These are phyloP conservation scores for Incumbomyces delicatus DNA, from an alignment of 2,329 filamentous ascomycete genomes.

Conservation along the genomic window DNA sequence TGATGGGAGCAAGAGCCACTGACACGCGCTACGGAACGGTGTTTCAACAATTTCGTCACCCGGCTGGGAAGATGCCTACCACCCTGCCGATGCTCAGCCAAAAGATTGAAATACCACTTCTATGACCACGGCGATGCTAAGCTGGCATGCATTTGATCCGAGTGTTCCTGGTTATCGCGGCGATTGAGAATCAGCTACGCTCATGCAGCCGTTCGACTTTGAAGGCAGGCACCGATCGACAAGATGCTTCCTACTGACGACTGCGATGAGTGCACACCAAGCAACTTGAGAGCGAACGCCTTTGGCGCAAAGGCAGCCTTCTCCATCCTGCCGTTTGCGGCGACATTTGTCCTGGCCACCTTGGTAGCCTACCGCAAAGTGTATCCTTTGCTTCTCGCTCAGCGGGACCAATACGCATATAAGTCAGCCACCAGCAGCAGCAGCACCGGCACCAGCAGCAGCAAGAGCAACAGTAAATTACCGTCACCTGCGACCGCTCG, in stretches of 20 bases:
- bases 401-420: slow-evolving; percentile 28
- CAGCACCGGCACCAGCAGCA: slow-evolving; percentile 2
- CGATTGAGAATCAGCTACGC: no score
- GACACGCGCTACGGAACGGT: no score
- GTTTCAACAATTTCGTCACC: no score
- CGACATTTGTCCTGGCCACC: slow-evolving; percentile 58
- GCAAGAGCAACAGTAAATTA: slow-evolving; percentile 9
- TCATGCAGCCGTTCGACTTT: no score
- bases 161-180: no score
- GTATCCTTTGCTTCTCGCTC: slow-evolving; percentile 53
- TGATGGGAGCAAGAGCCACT: no score
- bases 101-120: no score
- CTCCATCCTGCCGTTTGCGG: slow-evolving; percentile 57
- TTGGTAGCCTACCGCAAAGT: slow-evolving; percentile 56
- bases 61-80: no score
- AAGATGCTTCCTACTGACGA: slow-evolving; percentile 12
- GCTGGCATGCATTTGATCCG: no score
- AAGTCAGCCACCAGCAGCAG: slow-evolving; percentile 3
- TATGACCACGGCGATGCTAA: no score
- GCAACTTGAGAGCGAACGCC: slow-evolving; percentile 9
- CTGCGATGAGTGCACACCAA: slow-evolving; percentile 24
- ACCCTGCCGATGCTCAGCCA: no score
- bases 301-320: slow-evolving; percentile 34
- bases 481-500: slow-evolving; percentile 14
- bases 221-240: no score